Evolutionary conservation across 345 rosid species (phyloP).

Genomic region (Hibiscus syriacus): DNA sequence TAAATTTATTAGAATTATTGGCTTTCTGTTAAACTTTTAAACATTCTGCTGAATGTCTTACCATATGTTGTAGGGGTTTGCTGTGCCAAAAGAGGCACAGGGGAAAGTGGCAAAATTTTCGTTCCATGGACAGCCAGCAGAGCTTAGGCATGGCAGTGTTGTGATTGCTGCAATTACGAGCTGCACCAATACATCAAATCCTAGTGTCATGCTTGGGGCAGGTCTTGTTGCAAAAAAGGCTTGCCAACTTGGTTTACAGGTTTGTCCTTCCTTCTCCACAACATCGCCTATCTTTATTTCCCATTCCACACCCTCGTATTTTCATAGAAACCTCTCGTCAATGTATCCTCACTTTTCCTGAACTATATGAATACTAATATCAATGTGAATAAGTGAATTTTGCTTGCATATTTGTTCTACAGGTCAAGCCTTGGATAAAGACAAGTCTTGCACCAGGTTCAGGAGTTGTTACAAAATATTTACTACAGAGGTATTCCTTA

Average conservation of each 20-base stretch:
- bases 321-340: neutral
- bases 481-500: conserved; percentile 52
- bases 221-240: conserved; percentile 98
- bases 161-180: conserved; percentile 99
- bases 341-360: neutral
- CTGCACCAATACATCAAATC: conserved; percentile 97
- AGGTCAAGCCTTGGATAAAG: conserved; percentile 98
- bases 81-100: conserved; percentile 81
- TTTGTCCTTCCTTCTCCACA: conserved; percentile 17
- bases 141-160: conserved; percentile 92
- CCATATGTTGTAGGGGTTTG: conserved; percentile 57
- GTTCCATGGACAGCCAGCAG: conserved; percentile 81
- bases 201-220: conserved; percentile 98
- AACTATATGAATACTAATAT: neutral
- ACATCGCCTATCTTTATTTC: neutral
- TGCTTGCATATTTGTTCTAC: conserved; percentile 16
- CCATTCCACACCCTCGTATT: neutral
- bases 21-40: neutral
- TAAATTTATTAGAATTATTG: neutral
- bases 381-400: conserved; percentile 2
- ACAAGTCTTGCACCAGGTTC: conserved; percentile 99
- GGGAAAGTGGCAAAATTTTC: conserved; percentile 70
- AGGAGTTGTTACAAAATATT: conserved; percentile 94
- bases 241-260: conserved; percentile 87
- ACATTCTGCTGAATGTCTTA: conserved; percentile 4